phyloP scores from a whole-genome alignment of 208 protist genomes.

The Perkinsela sp. region DNA sequence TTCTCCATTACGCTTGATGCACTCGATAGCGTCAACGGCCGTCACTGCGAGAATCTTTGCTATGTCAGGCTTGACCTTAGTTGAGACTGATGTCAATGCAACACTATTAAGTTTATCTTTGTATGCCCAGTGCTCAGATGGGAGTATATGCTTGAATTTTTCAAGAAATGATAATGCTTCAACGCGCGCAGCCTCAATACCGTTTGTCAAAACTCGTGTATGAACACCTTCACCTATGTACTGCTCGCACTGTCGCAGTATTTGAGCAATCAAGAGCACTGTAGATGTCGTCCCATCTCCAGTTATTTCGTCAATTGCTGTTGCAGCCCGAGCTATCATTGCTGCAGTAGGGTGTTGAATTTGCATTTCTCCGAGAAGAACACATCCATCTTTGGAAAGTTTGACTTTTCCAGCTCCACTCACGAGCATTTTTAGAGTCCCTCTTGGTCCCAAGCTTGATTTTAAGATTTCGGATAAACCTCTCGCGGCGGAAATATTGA shows the following conservation, averaged over 20 bases:
- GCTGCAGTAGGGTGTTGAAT: slow-evolving; percentile 98
- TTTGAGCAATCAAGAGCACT: slow-evolving; percentile 95
- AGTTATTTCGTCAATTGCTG: slow-evolving; percentile 95
- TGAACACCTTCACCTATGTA: slow-evolving; percentile 95
- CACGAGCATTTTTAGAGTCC: slow-evolving; percentile 98
- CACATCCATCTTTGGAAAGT: slow-evolving; percentile 98
- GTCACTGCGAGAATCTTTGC: slow-evolving; percentile 59
- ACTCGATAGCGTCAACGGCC: slow-evolving; percentile 80
- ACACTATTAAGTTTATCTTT: slow-evolving; percentile 75
- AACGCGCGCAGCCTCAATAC: slow-evolving; percentile 80
- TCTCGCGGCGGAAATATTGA: slow-evolving; percentile 94
- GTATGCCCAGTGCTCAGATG: slow-evolving; percentile 16
- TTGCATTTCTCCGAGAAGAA: slow-evolving; percentile 97
- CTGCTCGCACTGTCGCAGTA: slow-evolving; percentile 89
- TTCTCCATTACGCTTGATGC: slow-evolving; percentile 20
- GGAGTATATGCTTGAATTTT: slow-evolving; percentile 24
- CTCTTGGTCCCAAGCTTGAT: slow-evolving; percentile 94
- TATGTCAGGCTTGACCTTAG: slow-evolving; percentile 60
- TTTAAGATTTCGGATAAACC: slow-evolving; percentile 90
- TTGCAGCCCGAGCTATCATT: slow-evolving; percentile 94
- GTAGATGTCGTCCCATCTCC: slow-evolving; percentile 97
- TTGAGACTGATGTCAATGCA: slow-evolving; percentile 75
- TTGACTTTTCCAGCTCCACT: slow-evolving; percentile 93
- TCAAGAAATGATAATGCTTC: slow-evolving; percentile 69
- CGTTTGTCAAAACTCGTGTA: slow-evolving; percentile 85